Evolutionary conservation across 2,329 filamentous ascomycete species (phyloP).

Genomic region (Colletotrichum somersetense): DNA sequence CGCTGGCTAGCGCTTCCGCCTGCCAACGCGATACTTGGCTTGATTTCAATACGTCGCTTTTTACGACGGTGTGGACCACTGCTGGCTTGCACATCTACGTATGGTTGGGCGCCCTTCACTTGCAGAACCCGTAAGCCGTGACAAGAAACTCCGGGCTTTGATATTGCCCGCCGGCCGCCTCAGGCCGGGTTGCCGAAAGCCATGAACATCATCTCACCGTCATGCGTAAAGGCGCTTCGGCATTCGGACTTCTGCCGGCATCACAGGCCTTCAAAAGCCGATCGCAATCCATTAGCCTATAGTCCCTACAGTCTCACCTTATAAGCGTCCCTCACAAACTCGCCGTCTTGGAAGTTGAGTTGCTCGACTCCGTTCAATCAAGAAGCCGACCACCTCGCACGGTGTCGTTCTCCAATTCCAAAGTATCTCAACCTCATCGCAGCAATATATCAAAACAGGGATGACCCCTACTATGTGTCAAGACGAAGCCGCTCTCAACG

Average conservation of each 20-base stretch:
- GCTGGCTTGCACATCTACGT: not conserved
- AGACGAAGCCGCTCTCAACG: slow-evolving; percentile 52
- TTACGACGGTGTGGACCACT: not conserved
- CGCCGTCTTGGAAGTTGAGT: not conserved
- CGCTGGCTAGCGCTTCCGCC: not conserved
- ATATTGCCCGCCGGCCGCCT: not conserved
- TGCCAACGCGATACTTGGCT: not conserved
- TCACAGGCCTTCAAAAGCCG: not conserved
- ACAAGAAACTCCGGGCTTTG: not conserved
- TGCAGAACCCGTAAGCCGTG: not conserved
- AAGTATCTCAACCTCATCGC: not conserved
- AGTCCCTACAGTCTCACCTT: not conserved
- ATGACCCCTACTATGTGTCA: slow-evolving; percentile 20
- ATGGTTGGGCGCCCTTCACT: not conserved
- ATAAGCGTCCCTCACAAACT: not conserved
- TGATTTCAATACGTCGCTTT: no score
- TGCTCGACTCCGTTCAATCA: not conserved
- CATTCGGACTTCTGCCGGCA: not conserved
- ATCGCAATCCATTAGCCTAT: not conserved
- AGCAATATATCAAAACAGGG: not conserved
- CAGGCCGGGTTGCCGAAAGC: not conserved
- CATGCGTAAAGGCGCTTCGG: not conserved
- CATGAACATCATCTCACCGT: not conserved
- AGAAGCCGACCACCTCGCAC: not conserved
- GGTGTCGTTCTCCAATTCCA: no score